Conservation (phyloP, 441 rosid genomes). For the Viola pubescens region DNA sequence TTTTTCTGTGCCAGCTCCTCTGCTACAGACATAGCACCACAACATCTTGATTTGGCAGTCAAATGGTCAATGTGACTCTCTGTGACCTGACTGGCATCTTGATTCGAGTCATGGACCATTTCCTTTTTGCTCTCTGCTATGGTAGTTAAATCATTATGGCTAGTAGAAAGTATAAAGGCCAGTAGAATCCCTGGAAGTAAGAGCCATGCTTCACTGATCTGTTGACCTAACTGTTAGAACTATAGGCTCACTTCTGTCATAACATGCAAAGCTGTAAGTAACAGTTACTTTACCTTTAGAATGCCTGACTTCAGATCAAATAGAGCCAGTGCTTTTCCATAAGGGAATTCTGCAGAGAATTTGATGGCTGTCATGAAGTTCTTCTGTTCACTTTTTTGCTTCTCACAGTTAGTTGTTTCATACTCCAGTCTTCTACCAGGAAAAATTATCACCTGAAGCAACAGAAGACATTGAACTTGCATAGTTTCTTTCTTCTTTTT, state of each 20-base stretch:
- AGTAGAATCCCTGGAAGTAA: conserved; percentile 17
- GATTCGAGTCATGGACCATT: neutral
- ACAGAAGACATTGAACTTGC: neutral
- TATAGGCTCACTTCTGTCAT: neutral
- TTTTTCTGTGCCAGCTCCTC: neutral
- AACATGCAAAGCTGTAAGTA: neutral
- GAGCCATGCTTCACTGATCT: conserved; percentile 27
- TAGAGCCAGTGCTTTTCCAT: conserved; percentile 25
- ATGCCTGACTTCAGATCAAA: conserved; percentile 20
- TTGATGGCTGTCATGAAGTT: conserved; percentile 20
- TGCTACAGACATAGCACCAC: neutral
- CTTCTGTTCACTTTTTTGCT: conserved; percentile 6
- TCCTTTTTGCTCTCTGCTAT: neutral
- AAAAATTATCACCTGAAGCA: neutral
- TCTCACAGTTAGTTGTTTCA: conserved; percentile 2
- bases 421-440: conserved; percentile 4
- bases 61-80: neutral
- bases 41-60: neutral
- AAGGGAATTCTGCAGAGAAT: conserved; percentile 23
- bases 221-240: neutral
- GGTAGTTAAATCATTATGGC: neutral
- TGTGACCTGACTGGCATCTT: neutral
- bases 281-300: conserved; percentile 13
- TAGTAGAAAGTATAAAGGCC: conserved; percentile 18
- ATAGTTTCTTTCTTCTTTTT: too few relatives aligned